phyloP scores from a whole-genome alignment of 2,329 filamentous ascomycete genomes.

The Phoma sp. region DNA sequence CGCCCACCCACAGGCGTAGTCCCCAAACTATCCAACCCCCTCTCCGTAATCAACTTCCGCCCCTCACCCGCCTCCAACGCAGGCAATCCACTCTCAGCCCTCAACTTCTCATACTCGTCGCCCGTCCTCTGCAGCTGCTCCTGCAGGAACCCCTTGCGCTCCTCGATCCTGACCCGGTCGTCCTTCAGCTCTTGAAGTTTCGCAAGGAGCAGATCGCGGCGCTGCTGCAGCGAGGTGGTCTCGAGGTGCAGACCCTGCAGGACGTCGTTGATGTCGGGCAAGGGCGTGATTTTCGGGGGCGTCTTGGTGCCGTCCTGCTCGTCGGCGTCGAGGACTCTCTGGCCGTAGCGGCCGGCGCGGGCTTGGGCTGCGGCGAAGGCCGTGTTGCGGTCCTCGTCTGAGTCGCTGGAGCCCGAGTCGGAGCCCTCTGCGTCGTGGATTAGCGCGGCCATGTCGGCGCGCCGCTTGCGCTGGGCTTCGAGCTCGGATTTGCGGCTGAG shows the following conservation, averaged over 20 bases:
- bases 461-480: constrained; percentile 69
- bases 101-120: constrained; percentile 69
- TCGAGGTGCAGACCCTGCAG: constrained; percentile 68
- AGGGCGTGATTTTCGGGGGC: constrained; percentile 75
- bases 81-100: constrained; percentile 55
- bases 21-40: constrained; percentile 47
- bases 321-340: constrained; percentile 53
- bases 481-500: constrained; percentile 80
- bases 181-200: constrained; percentile 70
- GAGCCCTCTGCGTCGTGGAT: constrained; percentile 80
- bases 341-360: constrained; percentile 79
- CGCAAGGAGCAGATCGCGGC: constrained; percentile 64
- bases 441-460: constrained; percentile 80
- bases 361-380: constrained; percentile 90
- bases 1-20: constrained; percentile 40
- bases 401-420: constrained; percentile 73
- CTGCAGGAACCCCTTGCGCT: constrained; percentile 81
- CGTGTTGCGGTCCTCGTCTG: constrained; percentile 68
- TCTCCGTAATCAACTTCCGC: constrained; percentile 38
- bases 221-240: constrained; percentile 66
- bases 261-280: constrained; percentile 75
- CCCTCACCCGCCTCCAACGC: constrained; percentile 40
- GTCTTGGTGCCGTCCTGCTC: constrained; percentile 59
- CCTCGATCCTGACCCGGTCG: constrained; percentile 72
- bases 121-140: constrained; percentile 80